Evolutionary conservation across 2,329 filamentous ascomycete species (phyloP), one percentile per base, ranked within the genome.

Genomic region (Neonectria faginata): DNA sequence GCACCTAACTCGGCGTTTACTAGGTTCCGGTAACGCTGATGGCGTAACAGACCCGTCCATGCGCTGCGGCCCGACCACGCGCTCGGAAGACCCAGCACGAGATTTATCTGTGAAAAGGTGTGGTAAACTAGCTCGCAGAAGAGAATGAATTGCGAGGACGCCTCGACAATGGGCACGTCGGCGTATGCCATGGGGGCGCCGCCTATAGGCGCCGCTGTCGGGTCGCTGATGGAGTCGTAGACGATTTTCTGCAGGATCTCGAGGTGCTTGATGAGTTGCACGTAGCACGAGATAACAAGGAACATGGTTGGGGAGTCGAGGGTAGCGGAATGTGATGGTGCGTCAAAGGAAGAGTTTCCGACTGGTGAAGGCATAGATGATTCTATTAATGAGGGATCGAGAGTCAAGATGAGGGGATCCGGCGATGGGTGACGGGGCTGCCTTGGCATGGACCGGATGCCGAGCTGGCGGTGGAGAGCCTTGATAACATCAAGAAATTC

Each of bases 201-300:
- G 14, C 64, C 64, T 42, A 70, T 53, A 42, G 67, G 53, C 11
- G 68, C 58, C n/a, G 61, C 16, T 10, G 62, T 22, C 36, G 64
- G 39, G 42, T 68, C 64, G 16, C 25, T 61, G 10, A 71, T 44
- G 5, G 68, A 65, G 11, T 66, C 65, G 42, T 73, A 57, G 25
- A 69, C 60, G 18, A 73, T 67, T 11, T 64, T 64, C 45, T 73
- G 51, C 5, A 72, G 27, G 25, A 70, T 52, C 22, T 77, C 76
- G 16, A 75, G 66, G 53, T 73, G 68, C 9, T 66, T 66, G 54
- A 73, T 63, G 27, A 75, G 61, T 27, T 77, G 74, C 5, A 69
- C 64, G 48, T 72, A 76, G 51, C 75, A 77, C 7, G 75, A 78
- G 51, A 75, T 72, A 42, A 76, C 65, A 22, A 75, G 66, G 29